These are phyloP conservation scores for Euphorbia celastroides DNA, from an alignment of 441 rosid species.

Conservation along the genomic window DNA sequence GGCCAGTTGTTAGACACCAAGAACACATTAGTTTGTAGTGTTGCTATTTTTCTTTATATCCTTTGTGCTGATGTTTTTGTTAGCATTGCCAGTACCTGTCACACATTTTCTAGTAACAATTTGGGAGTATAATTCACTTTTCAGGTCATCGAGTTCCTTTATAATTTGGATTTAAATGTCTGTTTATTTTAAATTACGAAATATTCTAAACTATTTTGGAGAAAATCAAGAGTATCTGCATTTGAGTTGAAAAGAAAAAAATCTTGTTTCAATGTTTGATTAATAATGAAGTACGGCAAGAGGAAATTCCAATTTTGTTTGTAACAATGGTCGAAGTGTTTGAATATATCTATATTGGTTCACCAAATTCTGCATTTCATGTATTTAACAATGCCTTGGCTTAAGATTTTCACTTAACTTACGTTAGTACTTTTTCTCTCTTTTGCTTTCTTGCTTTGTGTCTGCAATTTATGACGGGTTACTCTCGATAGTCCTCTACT, in stretches of 20 bases:
- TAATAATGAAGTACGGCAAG: not conserved
- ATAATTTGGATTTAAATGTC: not conserved
- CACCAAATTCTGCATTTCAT: not conserved
- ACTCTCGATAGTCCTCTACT: not conserved
- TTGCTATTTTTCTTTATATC: not conserved
- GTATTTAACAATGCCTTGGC: not conserved
- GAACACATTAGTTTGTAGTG: not conserved
- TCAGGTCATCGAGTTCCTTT: not conserved
- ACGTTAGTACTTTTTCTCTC: not conserved
- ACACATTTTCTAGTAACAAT: not conserved
- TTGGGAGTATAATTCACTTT: not conserved
- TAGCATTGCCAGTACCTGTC: not conserved
- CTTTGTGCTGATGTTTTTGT: not conserved
- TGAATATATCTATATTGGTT: not conserved
- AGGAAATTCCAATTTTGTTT: not conserved
- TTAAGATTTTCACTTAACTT: slow-evolving; percentile 1
- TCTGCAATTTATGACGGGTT: not conserved
- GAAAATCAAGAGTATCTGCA: not conserved
- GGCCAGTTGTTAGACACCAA: not conserved
- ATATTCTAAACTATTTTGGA: not conserved
- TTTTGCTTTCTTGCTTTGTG: not conserved
- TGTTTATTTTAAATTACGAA: not conserved
- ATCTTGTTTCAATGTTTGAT: not conserved
- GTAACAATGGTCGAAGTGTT: not conserved
- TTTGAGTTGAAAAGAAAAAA: not conserved